phyloP scores from a whole-genome alignment of 306 rosid species.

The Gastrolobium bilobum region DNA sequence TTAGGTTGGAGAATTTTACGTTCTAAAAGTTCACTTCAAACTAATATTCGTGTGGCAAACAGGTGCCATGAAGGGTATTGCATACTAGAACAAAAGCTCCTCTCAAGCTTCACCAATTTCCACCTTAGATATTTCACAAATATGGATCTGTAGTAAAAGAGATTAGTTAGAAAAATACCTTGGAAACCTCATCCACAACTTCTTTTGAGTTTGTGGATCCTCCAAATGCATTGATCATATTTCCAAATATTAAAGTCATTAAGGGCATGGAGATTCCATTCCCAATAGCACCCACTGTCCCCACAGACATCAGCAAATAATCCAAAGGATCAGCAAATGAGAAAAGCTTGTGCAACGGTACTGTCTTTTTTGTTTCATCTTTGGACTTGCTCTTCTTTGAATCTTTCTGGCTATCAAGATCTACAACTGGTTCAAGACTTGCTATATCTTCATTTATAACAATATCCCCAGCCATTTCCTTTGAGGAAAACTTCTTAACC shows the following conservation, averaged over 20 bases:
- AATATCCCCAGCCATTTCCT: constrained; percentile 57
- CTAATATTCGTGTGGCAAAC: background rate
- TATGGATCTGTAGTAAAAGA: background rate
- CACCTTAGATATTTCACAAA: background rate
- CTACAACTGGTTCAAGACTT: constrained; percentile 17
- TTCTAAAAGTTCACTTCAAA: constrained; percentile 5
- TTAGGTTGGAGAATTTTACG: background rate
- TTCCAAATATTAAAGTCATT: constrained; percentile 74
- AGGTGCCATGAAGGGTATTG: background rate
- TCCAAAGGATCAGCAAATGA: constrained; percentile 81
- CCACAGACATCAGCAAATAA: constrained; percentile 67
- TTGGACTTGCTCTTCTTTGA: constrained; percentile 52
- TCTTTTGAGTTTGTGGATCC: constrained; percentile 37
- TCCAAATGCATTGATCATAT: constrained; percentile 76
- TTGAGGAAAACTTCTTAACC: constrained; percentile 9
- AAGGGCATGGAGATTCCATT: constrained; percentile 72
- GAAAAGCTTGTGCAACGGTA: constrained; percentile 84
- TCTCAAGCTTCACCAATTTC: background rate
- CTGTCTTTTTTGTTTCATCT: constrained; percentile 52
- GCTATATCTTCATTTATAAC: constrained; percentile 44
- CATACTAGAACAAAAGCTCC: background rate
- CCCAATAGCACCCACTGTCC: constrained; percentile 70
- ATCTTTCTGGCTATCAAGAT: constrained; percentile 47
- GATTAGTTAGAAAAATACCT: constrained; percentile 41
- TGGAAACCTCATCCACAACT: constrained; percentile 70